Base-by-base conservation (phyloP, 129 eudicot species). In the Heracleum sosnowskyi region DNA sequence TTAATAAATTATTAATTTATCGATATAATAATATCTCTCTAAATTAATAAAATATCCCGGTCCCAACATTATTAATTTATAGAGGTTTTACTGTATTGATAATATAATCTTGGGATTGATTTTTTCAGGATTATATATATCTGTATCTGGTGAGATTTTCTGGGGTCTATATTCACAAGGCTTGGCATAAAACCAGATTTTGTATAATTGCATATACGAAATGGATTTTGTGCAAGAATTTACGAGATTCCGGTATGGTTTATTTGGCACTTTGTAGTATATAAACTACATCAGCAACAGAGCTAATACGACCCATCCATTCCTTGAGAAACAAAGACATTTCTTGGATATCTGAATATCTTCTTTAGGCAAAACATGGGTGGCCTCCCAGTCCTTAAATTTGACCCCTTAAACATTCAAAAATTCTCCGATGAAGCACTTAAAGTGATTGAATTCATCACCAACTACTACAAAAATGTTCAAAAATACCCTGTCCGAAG, bases 401-500 rank as follows among this genome's bases (percentile, higher is more conserved):
- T 71, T 10, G 76, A 71, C 24, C 76, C 76, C 34, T 71, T 71
- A 8, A 42, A 71, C 49, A 71, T 71, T 1, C 28, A 40, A 40
- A 9, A 39, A 0, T 71, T 71, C 33, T 24, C 76, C 8, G n/a
- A 33, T 39, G 76, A 71, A 40, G 39, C 76, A 36, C 29, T 9
- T 24, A 39, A 24, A 24, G 49, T 76, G 7, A 57, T 76, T 9
- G 70, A 76, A 12, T 76, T 76, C 33, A 76, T 76, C 42, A 37
- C 79, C 18, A 40, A 78, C 77, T 72, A 86, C 77, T 40, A 86
- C 81, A 74, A 82, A 73, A 82, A 62, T 24, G 76, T 85, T 40
- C 83, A 85, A 2, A 76, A 76, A 33, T 79, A 79, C 57, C 86
- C 83, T 10, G 88, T 82, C 22, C 76, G 81, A 4, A 85, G 88